Conservation (phyloP, 352 stramenopile species). For the Plasmopara halstedii region DNA sequence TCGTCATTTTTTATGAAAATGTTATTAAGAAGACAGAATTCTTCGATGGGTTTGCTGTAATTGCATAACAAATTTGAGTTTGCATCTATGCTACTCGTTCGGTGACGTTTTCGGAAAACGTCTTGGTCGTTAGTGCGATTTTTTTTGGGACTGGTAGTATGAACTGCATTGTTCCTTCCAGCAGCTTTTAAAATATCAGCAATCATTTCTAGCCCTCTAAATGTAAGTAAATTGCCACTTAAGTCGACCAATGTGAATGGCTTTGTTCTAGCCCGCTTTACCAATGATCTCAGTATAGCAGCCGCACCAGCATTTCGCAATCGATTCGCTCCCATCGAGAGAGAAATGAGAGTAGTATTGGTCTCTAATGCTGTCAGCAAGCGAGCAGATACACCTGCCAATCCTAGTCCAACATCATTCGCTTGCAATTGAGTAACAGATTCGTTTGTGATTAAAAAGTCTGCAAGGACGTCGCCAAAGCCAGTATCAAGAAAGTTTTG, state of each 20-base stretch:
- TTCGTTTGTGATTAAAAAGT: constrained; percentile 52
- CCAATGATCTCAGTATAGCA: constrained; percentile 41
- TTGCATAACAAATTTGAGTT: background rate
- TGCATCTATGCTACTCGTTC: constrained; percentile 10
- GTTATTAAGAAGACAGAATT: constrained; percentile 68
- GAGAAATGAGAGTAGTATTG: constrained; percentile 35
- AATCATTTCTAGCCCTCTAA: constrained; percentile 34
- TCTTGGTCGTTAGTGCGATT: constrained; percentile 1
- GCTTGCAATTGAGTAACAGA: constrained; percentile 39
- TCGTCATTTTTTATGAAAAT: constrained; percentile 31
- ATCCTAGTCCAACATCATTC: constrained; percentile 58
- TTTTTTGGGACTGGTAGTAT: background rate
- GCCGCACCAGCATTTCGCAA: constrained; percentile 48
- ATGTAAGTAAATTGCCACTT: constrained; percentile 69
- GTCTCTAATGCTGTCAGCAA: constrained; percentile 39
- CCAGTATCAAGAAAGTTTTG: constrained; percentile 66
- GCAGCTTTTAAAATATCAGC: constrained; percentile 25
- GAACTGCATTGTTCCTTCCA: background rate
- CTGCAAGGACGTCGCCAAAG: constrained; percentile 61
- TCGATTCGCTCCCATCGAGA: constrained; percentile 66
- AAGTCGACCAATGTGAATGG: constrained; percentile 49
- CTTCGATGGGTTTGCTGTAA: constrained; percentile 21
- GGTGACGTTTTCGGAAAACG: constrained; percentile 24
- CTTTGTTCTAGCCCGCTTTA: constrained; percentile 30
- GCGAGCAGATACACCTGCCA: constrained; percentile 35